Base-by-base conservation (phyloP, 169 alveolate species). In the Fabrea salina region DNA sequence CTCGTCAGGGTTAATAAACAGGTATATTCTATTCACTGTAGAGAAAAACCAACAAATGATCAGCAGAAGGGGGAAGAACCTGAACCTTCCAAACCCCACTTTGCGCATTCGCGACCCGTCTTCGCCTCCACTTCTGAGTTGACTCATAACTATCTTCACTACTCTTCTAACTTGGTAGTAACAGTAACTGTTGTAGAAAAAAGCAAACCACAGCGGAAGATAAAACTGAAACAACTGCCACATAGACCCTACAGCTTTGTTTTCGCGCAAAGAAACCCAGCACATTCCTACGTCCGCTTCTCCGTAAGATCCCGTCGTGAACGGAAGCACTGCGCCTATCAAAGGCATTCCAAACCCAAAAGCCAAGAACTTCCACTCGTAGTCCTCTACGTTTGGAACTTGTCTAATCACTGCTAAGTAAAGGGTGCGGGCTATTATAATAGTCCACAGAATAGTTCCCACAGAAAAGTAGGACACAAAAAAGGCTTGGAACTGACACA, bases 161-260 rank as follows among this genome's bases (percentile, higher is more conserved):
- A 27, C 16, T n/a, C 25, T n/a, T 27, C 27, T 27, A 2, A 56
- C 68, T 2, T 2, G 16, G 27, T 56, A 56, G 27, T 56, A 56
- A 19, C 27, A 22, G 27, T 1, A 56, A n/a, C 40, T 16, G 27
- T 56, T 56, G 27, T 19, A 56, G 1, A 56, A 13, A 56, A 56
- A 56, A n/a, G 37, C 68, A 22, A 56, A 0, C 68, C 68, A 56
- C 2, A 56, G 27, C 16, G 68, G 68, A n/a, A 56, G 27, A 27
- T 56, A 56, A 27, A 56, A 56, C 27, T 56, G 37, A 22, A 56
- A 27, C n/a, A 56, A 19, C 49, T 56, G 37, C 68, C 68, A 56
- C 19, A 56, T 2, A 3, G 16, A 19, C 27, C 68, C 68, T 13
- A n/a, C 25, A 56, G 68, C 25, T 27, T 27, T 56, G 37, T 56